Conservation (phyloP, 1,139 yeast species). For the Candida tetrigidarum region DNA sequence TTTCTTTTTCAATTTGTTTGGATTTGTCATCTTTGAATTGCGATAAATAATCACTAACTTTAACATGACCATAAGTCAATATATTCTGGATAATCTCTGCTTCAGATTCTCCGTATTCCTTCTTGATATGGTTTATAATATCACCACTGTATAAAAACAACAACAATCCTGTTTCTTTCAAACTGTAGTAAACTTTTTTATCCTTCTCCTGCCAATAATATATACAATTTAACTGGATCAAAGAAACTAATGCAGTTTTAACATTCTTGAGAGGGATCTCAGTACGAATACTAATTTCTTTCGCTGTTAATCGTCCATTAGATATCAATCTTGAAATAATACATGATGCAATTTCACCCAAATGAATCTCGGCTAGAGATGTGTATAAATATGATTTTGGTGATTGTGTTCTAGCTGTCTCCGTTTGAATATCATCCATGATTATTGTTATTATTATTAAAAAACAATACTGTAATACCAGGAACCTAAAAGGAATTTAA, state of each 20-base stretch:
- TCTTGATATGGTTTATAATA: slow-evolving; percentile 58
- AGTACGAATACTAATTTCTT: slow-evolving; percentile 48
- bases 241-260: slow-evolving; percentile 62
- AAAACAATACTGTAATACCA: not conserved
- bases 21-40: slow-evolving; percentile 32
- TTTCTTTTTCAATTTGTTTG: slow-evolving; percentile 28
- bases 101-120: slow-evolving; percentile 44
- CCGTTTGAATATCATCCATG: slow-evolving; percentile 21
- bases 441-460: not conserved
- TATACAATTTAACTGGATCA: slow-evolving; percentile 69
- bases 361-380: slow-evolving; percentile 52
- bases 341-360: slow-evolving; percentile 68
- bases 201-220: slow-evolving; percentile 54
- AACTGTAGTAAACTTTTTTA: slow-evolving; percentile 54
- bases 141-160: slow-evolving; percentile 78
- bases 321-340: slow-evolving; percentile 59
- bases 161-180: slow-evolving; percentile 67
- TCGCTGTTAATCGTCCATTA: slow-evolving; percentile 59
- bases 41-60: slow-evolving; percentile 60
- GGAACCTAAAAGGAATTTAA: not conserved
- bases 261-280: slow-evolving; percentile 47
- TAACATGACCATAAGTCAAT: slow-evolving; percentile 64
- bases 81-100: slow-evolving; percentile 80
- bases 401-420: slow-evolving; percentile 51
- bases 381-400: slow-evolving; percentile 64